Evolutionary conservation across 2,329 filamentous ascomycete genomes (phyloP), one percentile per base, ranked within the genome.

Genomic region (Cladosporium sp.): DNA sequence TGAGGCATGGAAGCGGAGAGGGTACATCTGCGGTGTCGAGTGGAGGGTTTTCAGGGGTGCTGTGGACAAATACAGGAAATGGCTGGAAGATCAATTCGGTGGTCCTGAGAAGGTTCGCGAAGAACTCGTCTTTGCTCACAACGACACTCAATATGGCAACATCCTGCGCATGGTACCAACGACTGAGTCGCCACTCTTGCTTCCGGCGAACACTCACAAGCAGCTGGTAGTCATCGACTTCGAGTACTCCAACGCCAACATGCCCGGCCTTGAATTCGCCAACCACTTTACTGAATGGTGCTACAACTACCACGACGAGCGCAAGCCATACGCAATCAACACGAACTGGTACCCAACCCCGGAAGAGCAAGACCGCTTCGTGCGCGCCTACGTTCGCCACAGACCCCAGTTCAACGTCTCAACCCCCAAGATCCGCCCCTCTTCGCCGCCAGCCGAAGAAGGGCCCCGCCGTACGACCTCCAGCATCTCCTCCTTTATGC

Each of bases 231-330:
- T 98, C 58, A 98, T 98, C 64, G 93, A 98, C 68, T 98, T 98
- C 64, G 93, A 98, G 66, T 98, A 98, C 67, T 87, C 93, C 1
- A 91, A 85, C 2, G 90, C 92, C 53, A 98, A 97, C 67, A 78
- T 85, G 0, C 84, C 83, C 0, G 93, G 90, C 1, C 77, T 89
- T 13, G 93, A 98, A 70, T 97, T 98, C 67, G 93, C 90, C 54
- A 98, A 98, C 68, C 93, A 98, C 71, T 98, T 98, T 71, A 83
- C 89, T 1, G 93, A 98, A 72, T 98, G 93, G 93, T 87, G 89
- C 62, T 97, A 97, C 77, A 92, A 98, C 71, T 98, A 98, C 71
- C 91, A 96, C 67, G 84, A 93, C 66, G 70, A 81, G 3, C 73
- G 75, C 28, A 72, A 72, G 32, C 75, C 89, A 0, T 69, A 68